Evolutionary conservation across 2,329 filamentous ascomycete genomes (phyloP), one percentile per base, ranked within the genome.

Genomic region (Metarhizium humberi): DNA sequence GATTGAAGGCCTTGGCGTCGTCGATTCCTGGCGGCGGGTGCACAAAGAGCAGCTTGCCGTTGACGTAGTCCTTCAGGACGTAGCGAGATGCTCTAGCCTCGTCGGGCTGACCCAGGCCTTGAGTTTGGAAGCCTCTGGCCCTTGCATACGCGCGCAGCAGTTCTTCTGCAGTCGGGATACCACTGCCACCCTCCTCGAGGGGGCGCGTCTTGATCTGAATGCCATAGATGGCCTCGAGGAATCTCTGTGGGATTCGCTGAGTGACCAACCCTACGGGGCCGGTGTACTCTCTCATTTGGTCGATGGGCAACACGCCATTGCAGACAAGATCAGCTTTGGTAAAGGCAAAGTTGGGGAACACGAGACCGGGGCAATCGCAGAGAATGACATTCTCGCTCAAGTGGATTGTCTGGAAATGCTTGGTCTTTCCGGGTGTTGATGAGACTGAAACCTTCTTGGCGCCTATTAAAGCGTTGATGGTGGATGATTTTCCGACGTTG

Each of bases 401-500:
- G 68, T 96, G 92, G 57, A 99, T 94, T 1, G 94, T 99, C 72
- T 99, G 94, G 76, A 99, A 99, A 67, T 99, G 94, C 76, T 99
- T 99, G 14, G 94, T 99, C 76, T 99, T 99, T 69, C 94, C 94
- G 4, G 94, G 94, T 1, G 94, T 99, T 14, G 92, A 87, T 16
- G 94, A 99, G 43, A 99, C 95, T 0, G 92, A 97, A 6, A 99
- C 94, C 75, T 97, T 99, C 77, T 97, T 99, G 55, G 94, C 86
- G 52, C 95, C 95, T 56, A 97, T 92, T n/a, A 99, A 81, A 46
- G 94, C 92, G 75, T 99, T 99, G 79, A 99, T 99, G 16, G 94
- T 99, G 51, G 92, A 96, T 1, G 95, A 99, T 75, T 99, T 99
- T 74, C 94, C 94, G 60, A 99, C 94, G 75, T 99, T 99, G 66